Evolutionary conservation across 2,329 filamentous ascomycete genomes (phyloP), one percentile per base, ranked within the genome.

Genomic region (Arthrobotrys sphaeroides): DNA sequence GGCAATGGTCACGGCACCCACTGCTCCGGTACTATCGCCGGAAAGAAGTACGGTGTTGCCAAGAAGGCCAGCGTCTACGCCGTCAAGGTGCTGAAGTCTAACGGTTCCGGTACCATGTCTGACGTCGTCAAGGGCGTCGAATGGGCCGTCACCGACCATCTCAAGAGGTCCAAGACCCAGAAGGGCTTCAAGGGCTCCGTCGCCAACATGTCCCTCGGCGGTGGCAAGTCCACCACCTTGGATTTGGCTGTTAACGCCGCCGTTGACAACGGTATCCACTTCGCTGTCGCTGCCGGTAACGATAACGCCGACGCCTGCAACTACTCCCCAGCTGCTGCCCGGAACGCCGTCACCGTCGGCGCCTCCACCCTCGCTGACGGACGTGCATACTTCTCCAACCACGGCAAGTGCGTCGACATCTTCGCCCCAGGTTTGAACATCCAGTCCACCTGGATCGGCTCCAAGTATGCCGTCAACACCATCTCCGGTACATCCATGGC

Each of bases 321-420:
- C 87, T 99, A 98, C 89, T 99, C 95, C 42, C 95, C 95, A 75
- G 96, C 95, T 81, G 92, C 94, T 78, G 93, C 96, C 80, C 87
- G 89, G 81, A 93, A 96, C 82, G 94, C 95, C 79, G 89, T 99
- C 83, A 99, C 95, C 73, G 95, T 99, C 78, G 96, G 94, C 84
- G 95, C 95, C 79, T 96, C 93, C 49, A 95, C 92, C 80, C 89
- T 99, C 75, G 89, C 91, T 81, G 95, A 99, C 83, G 92, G 93
- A 87, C 94, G 95, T 85, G 95, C 95, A 79, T 99, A 98, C 89
- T 99, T 99, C 90, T 99, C 96, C 89, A 99, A 99, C 91, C 98
- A 90, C 84, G 95, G 95, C 84, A 95, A 94, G 88, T 99, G 95
- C 89, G 97, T 94, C 83, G 95, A 99, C 85, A 77, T 77, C 60